Evolutionary conservation across 148 eudicot species (phyloP), one percentile per base, ranked within the genome.

Genomic region (Polygonum maritimum): DNA sequence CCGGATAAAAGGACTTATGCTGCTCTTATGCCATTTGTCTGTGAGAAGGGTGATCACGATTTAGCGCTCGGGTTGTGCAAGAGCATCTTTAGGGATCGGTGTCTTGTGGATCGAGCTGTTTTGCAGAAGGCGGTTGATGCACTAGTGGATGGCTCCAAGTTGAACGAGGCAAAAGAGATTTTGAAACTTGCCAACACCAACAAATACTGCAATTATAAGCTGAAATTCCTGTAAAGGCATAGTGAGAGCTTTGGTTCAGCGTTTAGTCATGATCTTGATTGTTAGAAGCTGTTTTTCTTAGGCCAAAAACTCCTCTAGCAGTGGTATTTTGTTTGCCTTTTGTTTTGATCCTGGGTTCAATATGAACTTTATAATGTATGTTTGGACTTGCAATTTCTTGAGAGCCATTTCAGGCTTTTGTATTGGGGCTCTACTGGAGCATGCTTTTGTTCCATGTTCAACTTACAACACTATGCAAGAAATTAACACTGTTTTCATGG

Each of bases 61-160:
- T 79, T 81, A 48, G 86, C 49, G 67, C 73, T 79, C 3, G 60
- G 65, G 76, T 38, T 84, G 69, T 84, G 80, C 77, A 81, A 65
- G 60, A 62, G 8, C 41, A 26, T 84, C 70, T 60, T 81, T 7
- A 38, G 78, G 40, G 54, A 58, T 48, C 39, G 45, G n/a, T 41
- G 72, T 52, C 41, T 76, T 11, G 74, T 76, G 21, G 70, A 79
- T 40, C 33, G 38, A 21, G 74, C 48, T 1, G 75, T 78, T 62
- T 54, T 84, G 67, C 80, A 84, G 76, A 76, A 41, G 74, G 84
- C 76, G 75, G 69, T 84, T 51, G 82, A 81, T 48, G 86, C 75
- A 26, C 74, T 81, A 54, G 78, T 84, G 71, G 48, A 76, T 73
- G 77, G 71, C 74, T 74, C 76, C 2, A 57, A 84, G 13, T n/a